Evolutionary conservation across 306 rosid species (phyloP).

Genomic region (Castanea mollissima): DNA sequence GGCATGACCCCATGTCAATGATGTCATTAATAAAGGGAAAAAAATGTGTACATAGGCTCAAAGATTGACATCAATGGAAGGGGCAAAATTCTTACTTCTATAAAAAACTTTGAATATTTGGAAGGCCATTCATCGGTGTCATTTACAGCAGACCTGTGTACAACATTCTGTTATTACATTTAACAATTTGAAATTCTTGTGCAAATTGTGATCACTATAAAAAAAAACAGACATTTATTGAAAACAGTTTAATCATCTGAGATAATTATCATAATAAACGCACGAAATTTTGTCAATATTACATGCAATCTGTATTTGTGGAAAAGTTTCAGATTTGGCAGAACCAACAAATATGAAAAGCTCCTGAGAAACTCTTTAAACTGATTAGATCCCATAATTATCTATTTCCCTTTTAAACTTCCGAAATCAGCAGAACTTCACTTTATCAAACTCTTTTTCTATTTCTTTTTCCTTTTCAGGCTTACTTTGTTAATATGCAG

Average conservation of each 20-base stretch:
- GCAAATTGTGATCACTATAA: background rate
- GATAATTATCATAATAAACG: background rate
- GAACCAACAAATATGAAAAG: constrained; percentile 10
- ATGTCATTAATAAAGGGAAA: background rate
- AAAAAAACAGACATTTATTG: background rate
- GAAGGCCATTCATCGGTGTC: constrained; percentile 93
- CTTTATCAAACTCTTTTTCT: background rate
- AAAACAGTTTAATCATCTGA: background rate
- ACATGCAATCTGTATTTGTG: background rate
- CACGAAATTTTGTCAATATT: background rate
- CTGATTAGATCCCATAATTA: background rate
- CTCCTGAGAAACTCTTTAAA: background rate
- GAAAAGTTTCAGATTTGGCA: constrained; percentile 2
- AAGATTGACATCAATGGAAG: background rate
- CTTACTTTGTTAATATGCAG: background rate
- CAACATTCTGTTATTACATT: constrained; percentile 16
- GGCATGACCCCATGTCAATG: background rate
- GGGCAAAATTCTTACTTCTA: constrained; percentile 53
- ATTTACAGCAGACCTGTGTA: constrained; percentile 78
- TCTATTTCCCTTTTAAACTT: background rate
- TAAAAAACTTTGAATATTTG: constrained; percentile 74
- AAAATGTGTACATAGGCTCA: background rate
- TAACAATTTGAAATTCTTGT: background rate
- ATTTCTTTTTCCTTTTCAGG: background rate
- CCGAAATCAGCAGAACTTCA: background rate